Evolutionary conservation across 2,329 filamentous ascomycete species (phyloP), one percentile per base, ranked within the genome.

Genomic region (Mollisiaceae sp.): DNA sequence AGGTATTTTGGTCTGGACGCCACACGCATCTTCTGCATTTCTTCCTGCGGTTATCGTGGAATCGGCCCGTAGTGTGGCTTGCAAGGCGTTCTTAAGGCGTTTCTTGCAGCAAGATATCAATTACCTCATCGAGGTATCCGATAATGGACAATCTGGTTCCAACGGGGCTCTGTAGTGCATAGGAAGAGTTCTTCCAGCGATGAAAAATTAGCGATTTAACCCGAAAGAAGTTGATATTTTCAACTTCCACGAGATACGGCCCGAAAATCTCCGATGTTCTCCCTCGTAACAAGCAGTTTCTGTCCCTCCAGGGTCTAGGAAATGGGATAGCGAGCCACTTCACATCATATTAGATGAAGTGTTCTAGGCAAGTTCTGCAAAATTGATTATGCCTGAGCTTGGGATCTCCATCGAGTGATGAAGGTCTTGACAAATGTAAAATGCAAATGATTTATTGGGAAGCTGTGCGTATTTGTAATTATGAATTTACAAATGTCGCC

Each of bases 1-100:
- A 55, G 27, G 45, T 61, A 52, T 47, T 65, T 9, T 39, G 41
- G 43, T 47, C 27, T 39, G 12, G 24, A 62, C 59, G 63, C 63
- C 63, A 65, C 63, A 60, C 24, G 38, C 1, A n/a, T 36, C 22
- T 60, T 60, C 24, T 24, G 9, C 18, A 43, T 18, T 43, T 15
- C 41, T 56, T 56, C 2, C n/a, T 24, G 45, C 20, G 24, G 27
- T 36, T 36, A 56, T 38, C 52, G 27, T 56, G 27, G 35, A 60
- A 38, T 60, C 59, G 59, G 43, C 59, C 59, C 59, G 59, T 35
- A 18, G 12, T 60, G 41, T 50, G 41, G 43, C 59, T 52, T 50
- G 45, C 27, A 50, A 27, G 45, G n/a, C 45, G 45, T 50, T 18
- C n/a, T 24, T 4, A 32, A 32, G 15, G 8, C 43, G n/a, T 47